Base-by-base conservation (phyloP, 768 basidiomycete species). In the Lactarius hatsudake region DNA sequence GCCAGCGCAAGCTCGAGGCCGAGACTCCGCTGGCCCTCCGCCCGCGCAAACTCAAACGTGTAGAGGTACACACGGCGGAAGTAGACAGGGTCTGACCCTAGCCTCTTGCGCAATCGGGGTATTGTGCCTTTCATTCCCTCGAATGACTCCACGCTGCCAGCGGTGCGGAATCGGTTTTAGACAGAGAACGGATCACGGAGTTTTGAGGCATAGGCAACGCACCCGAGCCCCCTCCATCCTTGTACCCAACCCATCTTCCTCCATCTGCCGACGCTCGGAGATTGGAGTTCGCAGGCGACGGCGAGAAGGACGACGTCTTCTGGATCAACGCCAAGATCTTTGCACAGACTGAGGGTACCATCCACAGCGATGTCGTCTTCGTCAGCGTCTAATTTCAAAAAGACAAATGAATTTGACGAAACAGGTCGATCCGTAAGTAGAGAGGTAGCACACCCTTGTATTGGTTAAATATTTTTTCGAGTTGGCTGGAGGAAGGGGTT, bases 241-340 rank as follows among this genome's bases (percentile, higher is more conserved):
- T 91, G 89, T 42, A 85, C 72, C 92, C 92, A 96, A 0, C 86
- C 88, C 67, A 84, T 79, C 69, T 79, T 82, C 38, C 79, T 81
- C 88, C 93, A 96, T 65, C 83, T 80, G 1, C 90, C 93, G 61
- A 96, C 79, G 66, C 79, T 72, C 0, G 89, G 89, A 5, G 90
- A 90, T 73, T 90, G 88, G 30, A 94, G 82, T 72, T 94, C 91
- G 72, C 82, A 92, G 10, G 93, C 94, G 48, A 96, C 79, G 6
- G 90, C 86, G 53, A 96, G 83, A 61, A 96, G 79, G 9, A 93
- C 91, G 28, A 91, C 87, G 72, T 95, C 91, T 69, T 93, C 91
- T 1, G 88, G 89, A 71, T 91, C 80, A 18, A 91, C 86, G 1
- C 73, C 78, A 1, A 93, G 78, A 71, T 91, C 91, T 71, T 84